Conservation (phyloP, 805 yeast genomes). For the Yarrowia sp. region DNA sequence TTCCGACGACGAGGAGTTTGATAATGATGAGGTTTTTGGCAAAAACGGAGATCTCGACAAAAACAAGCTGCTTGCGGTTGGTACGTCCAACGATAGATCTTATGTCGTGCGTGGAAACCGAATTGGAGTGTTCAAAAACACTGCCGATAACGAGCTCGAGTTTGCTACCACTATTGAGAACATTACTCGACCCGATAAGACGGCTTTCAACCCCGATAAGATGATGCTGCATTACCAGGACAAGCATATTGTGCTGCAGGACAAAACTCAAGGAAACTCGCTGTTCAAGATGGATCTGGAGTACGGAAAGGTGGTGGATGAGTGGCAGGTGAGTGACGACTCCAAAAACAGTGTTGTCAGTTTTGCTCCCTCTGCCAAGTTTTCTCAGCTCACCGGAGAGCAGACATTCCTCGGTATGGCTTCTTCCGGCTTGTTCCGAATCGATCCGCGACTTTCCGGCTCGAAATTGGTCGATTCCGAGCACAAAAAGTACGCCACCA, state of each 20-base stretch:
- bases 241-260: constrained; percentile 63
- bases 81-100: constrained; percentile 66
- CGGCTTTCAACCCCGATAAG: constrained; percentile 53
- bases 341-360: constrained; percentile 45
- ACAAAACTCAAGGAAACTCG: constrained; percentile 44
- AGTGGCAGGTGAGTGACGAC: constrained; percentile 61
- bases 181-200: constrained; percentile 52
- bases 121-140: constrained; percentile 74
- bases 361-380: constrained; percentile 70
- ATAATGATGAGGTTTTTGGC: constrained; percentile 36
- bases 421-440: constrained; percentile 60
- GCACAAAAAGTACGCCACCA: constrained; percentile 54
- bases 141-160: constrained; percentile 50
- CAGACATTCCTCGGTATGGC: constrained; percentile 73
- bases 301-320: constrained; percentile 80
- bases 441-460: constrained; percentile 72
- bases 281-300: constrained; percentile 76
- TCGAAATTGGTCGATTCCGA: constrained; percentile 60
- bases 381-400: constrained; percentile 70
- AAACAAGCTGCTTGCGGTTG: constrained; percentile 69
- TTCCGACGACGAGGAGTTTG: constrained; percentile 40
- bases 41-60: constrained; percentile 38
- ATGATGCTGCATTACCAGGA: constrained; percentile 80
- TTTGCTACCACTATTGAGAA: constrained; percentile 68
- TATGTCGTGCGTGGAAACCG: constrained; percentile 77